These are phyloP conservation scores for Diplodia corticola DNA, from an alignment of 2,329 filamentous ascomycete species.

Conservation along the genomic window DNA sequence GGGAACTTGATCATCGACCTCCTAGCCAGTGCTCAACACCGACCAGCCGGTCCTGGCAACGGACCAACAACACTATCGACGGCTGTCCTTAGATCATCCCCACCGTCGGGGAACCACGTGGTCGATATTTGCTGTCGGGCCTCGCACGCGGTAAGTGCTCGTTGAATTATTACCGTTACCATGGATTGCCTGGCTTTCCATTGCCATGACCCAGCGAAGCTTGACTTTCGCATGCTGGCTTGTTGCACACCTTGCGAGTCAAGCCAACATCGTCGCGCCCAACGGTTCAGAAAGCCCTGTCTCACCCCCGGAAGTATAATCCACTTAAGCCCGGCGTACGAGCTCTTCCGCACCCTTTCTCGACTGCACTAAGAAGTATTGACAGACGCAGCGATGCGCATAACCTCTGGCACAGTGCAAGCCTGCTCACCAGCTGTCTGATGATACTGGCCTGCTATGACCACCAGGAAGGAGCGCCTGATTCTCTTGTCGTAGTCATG, in stretches of 20 bases:
- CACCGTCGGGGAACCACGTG: not conserved
- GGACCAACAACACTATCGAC: not conserved
- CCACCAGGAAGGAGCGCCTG: not conserved
- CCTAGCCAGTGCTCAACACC: not conserved
- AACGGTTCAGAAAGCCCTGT: conserved; percentile 1
- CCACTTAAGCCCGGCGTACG: not conserved
- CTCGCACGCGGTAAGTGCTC: not conserved
- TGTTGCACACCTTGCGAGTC: not conserved
- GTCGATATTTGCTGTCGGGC: not conserved
- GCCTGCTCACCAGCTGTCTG: not conserved
- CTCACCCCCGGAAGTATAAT: not conserved
- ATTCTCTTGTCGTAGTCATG: too few species aligned
- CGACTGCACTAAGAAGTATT: not conserved
- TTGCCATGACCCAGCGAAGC: not conserved
- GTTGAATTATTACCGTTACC: not conserved
- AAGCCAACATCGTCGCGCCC: not conserved
- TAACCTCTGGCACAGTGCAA: not conserved
- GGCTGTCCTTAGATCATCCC: not conserved
- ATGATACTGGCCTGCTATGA: not conserved
- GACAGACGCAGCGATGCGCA: not conserved
- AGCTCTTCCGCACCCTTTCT: not conserved
- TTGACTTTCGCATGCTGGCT: not conserved
- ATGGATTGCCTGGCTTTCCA: not conserved
- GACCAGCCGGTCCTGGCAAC: not conserved
- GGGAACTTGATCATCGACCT: conserved; percentile 6